phyloP scores from a whole-genome alignment of 1,139 yeast genomes.

The Yamadazyma atlantica region DNA sequence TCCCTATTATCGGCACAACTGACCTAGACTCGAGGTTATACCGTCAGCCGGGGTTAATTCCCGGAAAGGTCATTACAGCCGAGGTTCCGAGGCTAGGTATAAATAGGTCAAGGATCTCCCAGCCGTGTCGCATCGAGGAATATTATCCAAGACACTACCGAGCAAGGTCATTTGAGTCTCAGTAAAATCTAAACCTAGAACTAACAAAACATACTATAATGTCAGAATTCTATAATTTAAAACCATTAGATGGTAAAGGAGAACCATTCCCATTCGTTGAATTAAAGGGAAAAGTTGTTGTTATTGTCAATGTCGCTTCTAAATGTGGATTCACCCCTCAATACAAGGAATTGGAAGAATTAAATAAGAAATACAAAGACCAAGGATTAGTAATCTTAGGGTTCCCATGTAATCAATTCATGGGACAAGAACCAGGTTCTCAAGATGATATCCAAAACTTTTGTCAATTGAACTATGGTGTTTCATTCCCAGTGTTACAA shows the following conservation, averaged over 20 bases:
- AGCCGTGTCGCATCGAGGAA: not conserved
- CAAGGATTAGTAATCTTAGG: constrained; percentile 80
- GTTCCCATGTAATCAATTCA: constrained; percentile 84
- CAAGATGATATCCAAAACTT: constrained; percentile 41
- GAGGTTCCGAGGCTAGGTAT: not conserved
- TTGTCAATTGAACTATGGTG: constrained; percentile 47
- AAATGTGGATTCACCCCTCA: constrained; percentile 90
- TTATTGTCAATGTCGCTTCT: constrained; percentile 92
- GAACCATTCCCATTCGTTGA: constrained; percentile 65
- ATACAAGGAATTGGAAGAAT: constrained; percentile 70
- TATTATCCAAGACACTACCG: not conserved
- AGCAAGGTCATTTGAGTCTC: not conserved
- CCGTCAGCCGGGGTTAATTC: not conserved
- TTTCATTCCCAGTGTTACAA: constrained; percentile 82
- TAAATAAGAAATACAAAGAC: constrained; percentile 75
- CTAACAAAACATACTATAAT: constrained; percentile 16
- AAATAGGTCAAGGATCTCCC: not conserved
- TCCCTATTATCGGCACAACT: too few relatives aligned
- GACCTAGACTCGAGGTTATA: not conserved
- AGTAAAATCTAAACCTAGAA: not conserved
- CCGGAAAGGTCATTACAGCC: not conserved
- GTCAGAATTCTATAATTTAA: constrained; percentile 42
- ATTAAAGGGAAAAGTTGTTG: constrained; percentile 84
- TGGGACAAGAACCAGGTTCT: constrained; percentile 45
- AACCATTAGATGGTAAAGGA: constrained; percentile 46